Evolutionary conservation across 176 grass and related monocot species (phyloP).

Genomic region (Themeda triandra): DNA sequence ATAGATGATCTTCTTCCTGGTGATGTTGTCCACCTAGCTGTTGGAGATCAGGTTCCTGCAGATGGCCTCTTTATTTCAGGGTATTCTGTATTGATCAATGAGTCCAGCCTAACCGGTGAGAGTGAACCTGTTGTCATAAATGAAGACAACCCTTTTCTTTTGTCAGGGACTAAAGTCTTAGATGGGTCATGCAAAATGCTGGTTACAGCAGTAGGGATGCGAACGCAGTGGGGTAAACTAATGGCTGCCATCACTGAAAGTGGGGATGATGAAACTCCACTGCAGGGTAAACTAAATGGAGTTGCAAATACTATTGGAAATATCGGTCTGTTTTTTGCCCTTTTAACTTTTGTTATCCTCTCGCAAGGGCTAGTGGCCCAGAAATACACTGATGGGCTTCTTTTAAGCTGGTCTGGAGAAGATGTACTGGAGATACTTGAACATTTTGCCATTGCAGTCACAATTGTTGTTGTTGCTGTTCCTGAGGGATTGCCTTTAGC

Average conservation of each 20-base stretch:
- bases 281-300: conserved; percentile 60
- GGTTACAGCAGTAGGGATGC: conserved; percentile 65
- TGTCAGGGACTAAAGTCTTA: conserved; percentile 62
- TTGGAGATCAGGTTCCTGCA: conserved; percentile 75
- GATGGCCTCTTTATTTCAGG: conserved; percentile 60
- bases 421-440: conserved; percentile 51
- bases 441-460: conserved; percentile 68
- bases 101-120: conserved; percentile 73
- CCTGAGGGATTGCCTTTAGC: conserved; percentile 78
- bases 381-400: conserved; percentile 40
- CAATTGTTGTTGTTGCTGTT: conserved; percentile 73
- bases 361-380: conserved; percentile 39
- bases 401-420: conserved; percentile 60
- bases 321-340: conserved; percentile 56
- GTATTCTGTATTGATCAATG: conserved; percentile 56
- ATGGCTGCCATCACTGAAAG: conserved; percentile 52
- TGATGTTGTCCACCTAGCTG: conserved; percentile 55
- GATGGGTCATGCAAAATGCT: conserved; percentile 64
- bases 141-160: conserved; percentile 58
- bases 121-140: conserved; percentile 59
- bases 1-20: conserved; percentile 68
- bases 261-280: conserved; percentile 68
- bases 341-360: conserved; percentile 64
- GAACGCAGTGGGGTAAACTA: conserved; percentile 67
- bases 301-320: conserved; percentile 70